Conservation (phyloP, 2,329 filamentous ascomycete genomes). For the Trichoderma sp. region DNA sequence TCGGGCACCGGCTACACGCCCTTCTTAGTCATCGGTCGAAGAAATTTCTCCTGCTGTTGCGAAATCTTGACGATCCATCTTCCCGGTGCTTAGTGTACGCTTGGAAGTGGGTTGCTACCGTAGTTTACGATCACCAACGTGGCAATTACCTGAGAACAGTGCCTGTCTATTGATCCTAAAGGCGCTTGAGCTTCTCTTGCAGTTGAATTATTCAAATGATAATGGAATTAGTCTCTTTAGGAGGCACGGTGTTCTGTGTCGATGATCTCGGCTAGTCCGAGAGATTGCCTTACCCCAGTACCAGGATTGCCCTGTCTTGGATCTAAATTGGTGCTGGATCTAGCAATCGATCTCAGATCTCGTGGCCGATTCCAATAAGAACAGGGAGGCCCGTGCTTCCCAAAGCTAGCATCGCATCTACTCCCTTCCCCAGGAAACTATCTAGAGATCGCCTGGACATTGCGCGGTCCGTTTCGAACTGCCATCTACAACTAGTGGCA, state of each 20-base stretch:
- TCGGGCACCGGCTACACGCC: not conserved
- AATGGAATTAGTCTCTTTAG: not conserved
- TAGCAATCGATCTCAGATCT: constrained; percentile 14
- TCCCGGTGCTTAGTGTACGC: not conserved
- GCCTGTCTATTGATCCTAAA: not conserved
- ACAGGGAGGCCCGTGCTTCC: not conserved
- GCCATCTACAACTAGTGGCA: not conserved
- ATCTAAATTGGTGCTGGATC: not conserved
- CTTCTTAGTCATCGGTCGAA: constrained; percentile 1
- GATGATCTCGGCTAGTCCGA: constrained; percentile 4
- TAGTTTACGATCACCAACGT: not conserved
- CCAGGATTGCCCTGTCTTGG: constrained; percentile 7
- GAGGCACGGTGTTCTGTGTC: not conserved
- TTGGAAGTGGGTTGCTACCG: not conserved
- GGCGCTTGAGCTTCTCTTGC: not conserved
- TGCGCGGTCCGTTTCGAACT: not conserved
- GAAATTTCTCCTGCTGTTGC: constrained; percentile 8
- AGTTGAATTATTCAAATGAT: not conserved
- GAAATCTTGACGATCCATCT: constrained; percentile 14
- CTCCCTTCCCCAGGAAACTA: not conserved
- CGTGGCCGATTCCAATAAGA: not conserved
- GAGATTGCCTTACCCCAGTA: not conserved
- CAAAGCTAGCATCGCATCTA: not conserved
- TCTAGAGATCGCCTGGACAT: not conserved
- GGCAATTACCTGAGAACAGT: not conserved